Base-by-base conservation (phyloP, 768 basidiomycete genomes). In the Termitomyces titanicus region DNA sequence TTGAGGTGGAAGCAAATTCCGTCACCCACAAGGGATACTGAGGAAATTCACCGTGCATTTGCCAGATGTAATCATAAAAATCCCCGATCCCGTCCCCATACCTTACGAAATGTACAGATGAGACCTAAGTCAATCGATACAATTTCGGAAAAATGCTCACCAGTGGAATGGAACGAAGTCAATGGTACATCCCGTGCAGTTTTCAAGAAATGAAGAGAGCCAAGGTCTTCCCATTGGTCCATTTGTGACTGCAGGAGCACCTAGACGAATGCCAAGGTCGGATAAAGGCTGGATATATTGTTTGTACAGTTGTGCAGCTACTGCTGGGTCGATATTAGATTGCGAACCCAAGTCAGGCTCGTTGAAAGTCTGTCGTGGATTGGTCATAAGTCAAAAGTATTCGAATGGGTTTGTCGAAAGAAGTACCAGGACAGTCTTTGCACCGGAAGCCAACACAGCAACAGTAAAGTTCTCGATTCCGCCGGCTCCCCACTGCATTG, bases 81-180 rank as follows among this genome's bases (percentile, higher is more conserved):
- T 64, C 67, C 18, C 64, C 66, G 2, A 69, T 56, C 12, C 72
- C 72, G 5, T 64, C 60, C 35, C 71, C 69, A 43, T 71, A 70
- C 68, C 64, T 68, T 49, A 13, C 24, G 4, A 38, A 12, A 29
- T 29, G 34, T 8, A 12, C 55, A 17, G 29, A 31, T 43, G 9
- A 13, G 45, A 39, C 20, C n/a, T 2, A 15, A 43, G 49, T 49
- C 22, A 37, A 43, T 24, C 39, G 13, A 37, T 8, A 27, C 43
- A 25, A 62, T 29, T n/a, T n/a, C n/a, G 29, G 51, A 72, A 68
- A 67, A 73, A 33, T 27, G 27, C 64, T 37, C 57, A 74, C 72
- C 72, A 74, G 48, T 73, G 72, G 51, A 72, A 57, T 15, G 72
- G 66, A 42, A 74, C 62, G 43, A 72, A 72, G 55, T 73, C 71